These are phyloP conservation scores for Euphorbia celastroides DNA, from an alignment of 441 rosid species.

Conservation along the genomic window DNA sequence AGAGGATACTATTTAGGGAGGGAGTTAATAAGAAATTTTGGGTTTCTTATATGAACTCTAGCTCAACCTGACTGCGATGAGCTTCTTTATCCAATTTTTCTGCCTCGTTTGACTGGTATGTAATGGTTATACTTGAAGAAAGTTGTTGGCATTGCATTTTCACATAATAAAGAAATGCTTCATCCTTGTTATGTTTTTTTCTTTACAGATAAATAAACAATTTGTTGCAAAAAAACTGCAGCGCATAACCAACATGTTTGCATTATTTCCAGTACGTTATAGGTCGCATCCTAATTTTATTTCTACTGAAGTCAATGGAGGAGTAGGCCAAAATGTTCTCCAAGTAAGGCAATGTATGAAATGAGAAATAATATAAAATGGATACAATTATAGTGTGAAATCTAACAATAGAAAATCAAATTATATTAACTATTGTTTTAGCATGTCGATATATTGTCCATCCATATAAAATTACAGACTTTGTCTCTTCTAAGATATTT, in stretches of 20 bases:
- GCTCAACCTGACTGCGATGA: slow-evolving; percentile 16
- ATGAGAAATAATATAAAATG: too few species aligned
- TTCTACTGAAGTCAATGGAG: not conserved
- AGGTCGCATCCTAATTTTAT: not conserved
- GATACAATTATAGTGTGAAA: too few species aligned
- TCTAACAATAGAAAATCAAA: too few species aligned
- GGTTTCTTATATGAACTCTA: slow-evolving; percentile 17
- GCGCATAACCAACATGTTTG: not conserved
- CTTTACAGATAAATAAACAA: not conserved
- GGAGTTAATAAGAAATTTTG: slow-evolving; percentile 36
- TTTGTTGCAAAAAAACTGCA: not conserved
- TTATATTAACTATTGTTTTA: too few species aligned
- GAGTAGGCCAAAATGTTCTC: too few species aligned
- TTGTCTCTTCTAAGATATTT: too few species aligned
- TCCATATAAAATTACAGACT: too few species aligned
- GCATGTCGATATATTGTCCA: too few species aligned
- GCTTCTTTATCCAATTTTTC: not conserved
- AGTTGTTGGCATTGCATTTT: not conserved
- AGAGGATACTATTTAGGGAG: slow-evolving; percentile 14
- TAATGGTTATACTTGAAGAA: not conserved
- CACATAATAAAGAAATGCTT: slow-evolving; percentile 16
- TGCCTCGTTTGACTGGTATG: not conserved
- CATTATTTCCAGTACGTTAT: not conserved
- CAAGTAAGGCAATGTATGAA: too few species aligned
- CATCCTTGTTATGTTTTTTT: not conserved